These are phyloP conservation scores for Candida cerambycidarum DNA, from an alignment of 805 yeast genomes.

Conservation along the genomic window DNA sequence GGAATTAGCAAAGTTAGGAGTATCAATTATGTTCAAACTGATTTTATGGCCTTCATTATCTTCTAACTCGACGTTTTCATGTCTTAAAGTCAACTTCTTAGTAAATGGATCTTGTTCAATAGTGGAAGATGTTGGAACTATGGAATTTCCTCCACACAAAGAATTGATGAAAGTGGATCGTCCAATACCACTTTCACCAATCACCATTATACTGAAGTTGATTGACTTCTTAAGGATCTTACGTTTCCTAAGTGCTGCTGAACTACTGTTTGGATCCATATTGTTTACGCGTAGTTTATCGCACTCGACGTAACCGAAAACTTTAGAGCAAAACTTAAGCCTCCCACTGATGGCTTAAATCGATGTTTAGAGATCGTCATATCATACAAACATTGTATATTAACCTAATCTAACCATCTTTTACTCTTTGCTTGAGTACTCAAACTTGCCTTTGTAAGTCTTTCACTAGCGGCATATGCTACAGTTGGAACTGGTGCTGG, in stretches of 20 bases:
- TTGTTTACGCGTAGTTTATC: conserved; percentile 3
- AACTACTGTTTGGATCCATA: conserved; percentile 22
- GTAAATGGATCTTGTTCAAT: conserved; percentile 53
- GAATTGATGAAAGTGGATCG: conserved; percentile 92
- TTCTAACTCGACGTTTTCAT: conserved; percentile 79
- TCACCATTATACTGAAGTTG: conserved; percentile 82
- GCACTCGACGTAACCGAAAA: too few species aligned
- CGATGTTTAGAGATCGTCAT: too few species aligned
- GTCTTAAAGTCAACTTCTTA: conserved; percentile 60
- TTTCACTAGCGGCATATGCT: conserved; percentile 61
- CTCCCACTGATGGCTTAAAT: too few species aligned
- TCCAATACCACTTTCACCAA: conserved; percentile 86
- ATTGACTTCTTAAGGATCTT: conserved; percentile 80
- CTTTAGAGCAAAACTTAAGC: too few species aligned
- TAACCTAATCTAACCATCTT: conserved; percentile 38
- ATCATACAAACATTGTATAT: too few species aligned
- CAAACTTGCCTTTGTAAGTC: conserved; percentile 41
- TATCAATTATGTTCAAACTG: conserved; percentile 71
- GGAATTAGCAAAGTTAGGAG: conserved; percentile 81
- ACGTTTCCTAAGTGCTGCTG: conserved; percentile 54
- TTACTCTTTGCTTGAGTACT: conserved; percentile 33
- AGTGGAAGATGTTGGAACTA: conserved; percentile 70
- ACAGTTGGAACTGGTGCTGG: conserved; percentile 68
- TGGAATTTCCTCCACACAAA: conserved; percentile 77
- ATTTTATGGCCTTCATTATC: conserved; percentile 86